Evolutionary conservation across 306 rosid species (phyloP).

Genomic region (Lablab purpureus): DNA sequence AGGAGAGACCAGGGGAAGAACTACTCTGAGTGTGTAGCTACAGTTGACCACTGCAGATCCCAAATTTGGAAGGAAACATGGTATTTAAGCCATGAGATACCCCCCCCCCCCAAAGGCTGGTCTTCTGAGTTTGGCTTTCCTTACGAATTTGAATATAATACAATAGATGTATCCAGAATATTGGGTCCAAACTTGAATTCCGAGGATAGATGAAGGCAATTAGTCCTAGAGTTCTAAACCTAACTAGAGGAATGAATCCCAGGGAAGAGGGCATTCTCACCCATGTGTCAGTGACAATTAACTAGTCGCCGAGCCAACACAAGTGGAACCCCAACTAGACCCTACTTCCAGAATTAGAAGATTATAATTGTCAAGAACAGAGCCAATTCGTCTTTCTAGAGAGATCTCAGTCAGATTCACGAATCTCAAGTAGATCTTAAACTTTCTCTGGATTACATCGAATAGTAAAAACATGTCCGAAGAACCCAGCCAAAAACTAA

Average conservation of each 20-base stretch:
- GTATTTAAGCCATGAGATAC: not conserved
- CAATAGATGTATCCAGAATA: slow-evolving; percentile 12
- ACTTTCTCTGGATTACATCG: not conserved
- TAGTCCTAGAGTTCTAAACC: slow-evolving; percentile 1
- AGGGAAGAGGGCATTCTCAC: not conserved
- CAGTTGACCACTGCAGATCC: not conserved
- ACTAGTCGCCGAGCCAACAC: not conserved
- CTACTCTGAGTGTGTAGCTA: not conserved
- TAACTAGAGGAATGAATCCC: not conserved
- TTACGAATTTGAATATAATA: not conserved
- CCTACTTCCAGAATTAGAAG: not conserved
- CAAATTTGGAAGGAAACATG: not conserved
- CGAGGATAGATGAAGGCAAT: not conserved
- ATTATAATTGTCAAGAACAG: slow-evolving; percentile 1
- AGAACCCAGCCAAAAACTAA: slow-evolving; percentile 22
- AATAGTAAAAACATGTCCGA: not conserved
- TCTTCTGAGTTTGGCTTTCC: not conserved
- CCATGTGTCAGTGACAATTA: slow-evolving; percentile 1
- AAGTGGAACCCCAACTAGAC: slow-evolving; percentile 22
- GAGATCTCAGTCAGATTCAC: not conserved
- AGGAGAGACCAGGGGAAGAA: not conserved
- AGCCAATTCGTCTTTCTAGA: not conserved
- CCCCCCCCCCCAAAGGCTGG: not conserved
- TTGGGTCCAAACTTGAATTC: slow-evolving; percentile 25
- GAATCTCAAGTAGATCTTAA: slow-evolving; percentile 31